A percentile compares a stretch with the other conserved stretches of the same genome.
phyloP scores from a whole-genome alignment of 805 yeast genomes.

The Barnettozyma sucrosica region DNA sequence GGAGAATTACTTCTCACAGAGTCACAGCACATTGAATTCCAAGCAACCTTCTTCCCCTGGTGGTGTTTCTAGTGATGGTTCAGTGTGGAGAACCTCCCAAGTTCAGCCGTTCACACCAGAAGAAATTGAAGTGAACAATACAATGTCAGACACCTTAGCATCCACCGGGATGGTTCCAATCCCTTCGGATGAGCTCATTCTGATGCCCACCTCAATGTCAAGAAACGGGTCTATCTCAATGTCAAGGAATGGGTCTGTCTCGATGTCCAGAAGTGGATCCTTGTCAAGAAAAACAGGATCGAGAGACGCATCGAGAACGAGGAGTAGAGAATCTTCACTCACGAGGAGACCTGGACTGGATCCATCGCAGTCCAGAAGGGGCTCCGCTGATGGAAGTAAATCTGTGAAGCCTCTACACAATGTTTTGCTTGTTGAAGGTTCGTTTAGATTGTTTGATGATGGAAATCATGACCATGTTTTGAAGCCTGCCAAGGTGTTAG shows the following conservation, averaged over 20 bases:
- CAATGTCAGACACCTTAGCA: neutral
- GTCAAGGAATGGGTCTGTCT: neutral
- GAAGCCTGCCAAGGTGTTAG: constrained; percentile 19
- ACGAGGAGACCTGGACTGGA: constrained; percentile 6
- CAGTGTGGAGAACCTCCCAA: neutral
- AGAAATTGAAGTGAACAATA: neutral
- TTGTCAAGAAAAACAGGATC: neutral
- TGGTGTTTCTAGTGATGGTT: neutral
- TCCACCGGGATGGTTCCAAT: constrained; percentile 2
- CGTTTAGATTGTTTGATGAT: constrained; percentile 18
- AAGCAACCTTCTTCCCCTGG: neutral
- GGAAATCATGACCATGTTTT: constrained; percentile 23
- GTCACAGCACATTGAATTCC: neutral
- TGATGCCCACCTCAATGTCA: neutral
- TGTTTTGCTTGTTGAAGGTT: constrained; percentile 11
- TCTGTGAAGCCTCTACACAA: neutral
- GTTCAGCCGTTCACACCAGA: neutral
- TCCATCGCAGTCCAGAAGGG: constrained; percentile 1
- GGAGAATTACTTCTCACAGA: neutral
- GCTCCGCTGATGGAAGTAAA: constrained; percentile 1
- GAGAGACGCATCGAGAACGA: constrained; percentile 3
- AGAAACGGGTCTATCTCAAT: constrained; percentile 5
- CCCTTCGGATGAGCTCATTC: neutral
- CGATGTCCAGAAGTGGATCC: neutral
- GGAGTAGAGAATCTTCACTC: constrained; percentile 5